Evolutionary conservation across 2,329 filamentous ascomycete genomes (phyloP).

Genomic region (Neofusicoccum laricinum): DNA sequence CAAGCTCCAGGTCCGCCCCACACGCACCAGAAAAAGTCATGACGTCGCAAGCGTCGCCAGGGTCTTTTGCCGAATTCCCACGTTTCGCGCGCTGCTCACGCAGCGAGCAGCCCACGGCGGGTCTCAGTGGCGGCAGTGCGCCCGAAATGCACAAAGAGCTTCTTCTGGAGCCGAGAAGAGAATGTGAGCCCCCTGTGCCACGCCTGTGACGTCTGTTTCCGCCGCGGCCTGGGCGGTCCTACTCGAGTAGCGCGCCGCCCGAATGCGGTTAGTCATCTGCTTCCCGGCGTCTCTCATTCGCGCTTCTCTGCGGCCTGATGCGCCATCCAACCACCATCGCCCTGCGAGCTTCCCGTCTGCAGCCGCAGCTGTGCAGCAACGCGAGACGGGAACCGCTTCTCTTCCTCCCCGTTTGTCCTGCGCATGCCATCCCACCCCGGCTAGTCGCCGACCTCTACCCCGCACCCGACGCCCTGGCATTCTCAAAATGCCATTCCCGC

Average conservation of each 20-base stretch:
- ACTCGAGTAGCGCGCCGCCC: not conserved
- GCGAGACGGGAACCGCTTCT: not conserved
- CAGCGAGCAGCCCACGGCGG: not conserved
- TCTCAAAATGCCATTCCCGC: slow-evolving; percentile 14
- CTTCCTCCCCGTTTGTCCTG: not conserved
- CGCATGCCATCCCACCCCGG: not conserved
- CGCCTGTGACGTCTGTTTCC: not conserved
- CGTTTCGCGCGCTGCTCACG: not conserved
- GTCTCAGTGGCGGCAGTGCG: not conserved
- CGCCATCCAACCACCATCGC: not conserved
- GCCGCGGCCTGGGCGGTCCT: not conserved
- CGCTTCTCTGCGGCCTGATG: too few relatives aligned
- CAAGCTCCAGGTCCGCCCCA: not conserved
- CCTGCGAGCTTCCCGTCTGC: not conserved
- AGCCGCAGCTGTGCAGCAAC: not conserved
- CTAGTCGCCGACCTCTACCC: not conserved
- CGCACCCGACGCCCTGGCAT: not conserved
- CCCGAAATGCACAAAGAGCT: not conserved
- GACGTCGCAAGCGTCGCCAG: not conserved
- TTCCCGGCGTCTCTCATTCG: not conserved
- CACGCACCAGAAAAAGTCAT: not conserved
- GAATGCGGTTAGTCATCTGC: not conserved
- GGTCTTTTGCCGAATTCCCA: not conserved
- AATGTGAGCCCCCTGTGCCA: not conserved
- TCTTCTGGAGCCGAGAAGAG: not conserved